Percentiles rank a stretch among this genome's conserved stretches.
Evolutionary conservation across 2,329 filamentous ascomycete species (phyloP).

Genomic region (Exophiala mesophila): DNA sequence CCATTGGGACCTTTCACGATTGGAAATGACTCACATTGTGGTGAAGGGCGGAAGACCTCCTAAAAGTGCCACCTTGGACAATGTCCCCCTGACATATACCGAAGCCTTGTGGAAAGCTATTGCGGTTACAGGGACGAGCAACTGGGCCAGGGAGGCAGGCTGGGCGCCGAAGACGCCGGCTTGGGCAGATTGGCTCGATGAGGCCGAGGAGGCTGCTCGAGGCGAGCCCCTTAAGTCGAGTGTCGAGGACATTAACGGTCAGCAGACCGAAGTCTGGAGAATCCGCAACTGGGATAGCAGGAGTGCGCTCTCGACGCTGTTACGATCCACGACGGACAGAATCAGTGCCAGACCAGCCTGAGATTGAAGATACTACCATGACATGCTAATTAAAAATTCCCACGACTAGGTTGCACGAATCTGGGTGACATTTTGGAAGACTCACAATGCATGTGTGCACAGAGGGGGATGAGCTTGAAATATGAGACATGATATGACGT

Average conservation of each 20-base stretch:
- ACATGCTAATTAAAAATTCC: too few relatives aligned
- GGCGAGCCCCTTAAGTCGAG: conserved; percentile 20
- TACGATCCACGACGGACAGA: conserved; percentile 24
- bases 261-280: conserved; percentile 24
- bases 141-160: conserved; percentile 40
- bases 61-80: conserved; percentile 29
- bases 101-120: conserved; percentile 48
- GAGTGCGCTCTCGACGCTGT: conserved; percentile 22
- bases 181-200: conserved; percentile 40
- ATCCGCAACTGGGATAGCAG: conserved; percentile 27
- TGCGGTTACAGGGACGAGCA: conserved; percentile 39
- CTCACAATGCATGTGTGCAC: too few relatives aligned
- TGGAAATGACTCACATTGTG: conserved; percentile 32
- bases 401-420: too few relatives aligned
- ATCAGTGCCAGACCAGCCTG: conserved; percentile 7
- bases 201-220: conserved; percentile 30
- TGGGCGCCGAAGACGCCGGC: conserved; percentile 39
- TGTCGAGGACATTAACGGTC: conserved; percentile 13
- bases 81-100: conserved; percentile 38
- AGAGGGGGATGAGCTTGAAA: too few relatives aligned
- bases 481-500: too few relatives aligned
- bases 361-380: too few relatives aligned
- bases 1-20: conserved; percentile 47
- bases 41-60: conserved; percentile 24
- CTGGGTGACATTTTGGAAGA: too few relatives aligned